phyloP scores from a whole-genome alignment of 1,284 basidiomycete genomes.

The Tilletia indica region DNA sequence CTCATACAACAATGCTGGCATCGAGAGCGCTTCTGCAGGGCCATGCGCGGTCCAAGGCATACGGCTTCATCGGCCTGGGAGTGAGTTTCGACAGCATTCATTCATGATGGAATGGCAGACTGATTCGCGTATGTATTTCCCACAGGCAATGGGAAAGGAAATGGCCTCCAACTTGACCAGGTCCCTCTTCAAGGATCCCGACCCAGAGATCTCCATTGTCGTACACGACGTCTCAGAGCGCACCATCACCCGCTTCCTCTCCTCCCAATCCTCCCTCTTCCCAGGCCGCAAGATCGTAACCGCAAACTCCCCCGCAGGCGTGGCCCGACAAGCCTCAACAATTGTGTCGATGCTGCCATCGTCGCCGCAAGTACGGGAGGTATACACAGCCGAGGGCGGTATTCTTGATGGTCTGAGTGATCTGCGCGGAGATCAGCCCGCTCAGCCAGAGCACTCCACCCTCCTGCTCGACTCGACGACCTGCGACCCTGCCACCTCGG shows the following conservation, averaged over 20 bases:
- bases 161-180: conserved; percentile 46
- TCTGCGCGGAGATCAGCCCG: conserved; percentile 11
- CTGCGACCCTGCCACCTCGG: conserved; percentile 72
- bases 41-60: conserved; percentile 35
- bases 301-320: conserved; percentile 55
- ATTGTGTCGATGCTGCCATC: conserved; percentile 84
- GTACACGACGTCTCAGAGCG: conserved; percentile 44
- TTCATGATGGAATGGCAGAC: background rate
- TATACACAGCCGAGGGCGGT: conserved; percentile 66
- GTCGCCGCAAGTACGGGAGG: conserved; percentile 72
- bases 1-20: background rate
- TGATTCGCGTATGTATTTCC: background rate
- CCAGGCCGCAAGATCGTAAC: conserved; percentile 49
- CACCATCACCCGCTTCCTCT: conserved; percentile 47
- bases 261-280: conserved; percentile 35
- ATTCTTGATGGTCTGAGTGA: conserved; percentile 38
- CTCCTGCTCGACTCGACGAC: conserved; percentile 85
- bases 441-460: conserved; percentile 56
- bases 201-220: conserved; percentile 36
- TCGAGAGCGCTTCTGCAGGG: background rate
- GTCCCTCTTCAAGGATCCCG: conserved; percentile 37
- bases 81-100: conserved; percentile 1
- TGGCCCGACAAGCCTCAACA: conserved; percentile 62
- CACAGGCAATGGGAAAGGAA: conserved; percentile 44
- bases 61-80: conserved; percentile 52